Percentiles rank a stretch among this genome's conserved stretches.
Conservation (phyloP, 352 stramenopile species). For the Pythium periplocum region DNA sequence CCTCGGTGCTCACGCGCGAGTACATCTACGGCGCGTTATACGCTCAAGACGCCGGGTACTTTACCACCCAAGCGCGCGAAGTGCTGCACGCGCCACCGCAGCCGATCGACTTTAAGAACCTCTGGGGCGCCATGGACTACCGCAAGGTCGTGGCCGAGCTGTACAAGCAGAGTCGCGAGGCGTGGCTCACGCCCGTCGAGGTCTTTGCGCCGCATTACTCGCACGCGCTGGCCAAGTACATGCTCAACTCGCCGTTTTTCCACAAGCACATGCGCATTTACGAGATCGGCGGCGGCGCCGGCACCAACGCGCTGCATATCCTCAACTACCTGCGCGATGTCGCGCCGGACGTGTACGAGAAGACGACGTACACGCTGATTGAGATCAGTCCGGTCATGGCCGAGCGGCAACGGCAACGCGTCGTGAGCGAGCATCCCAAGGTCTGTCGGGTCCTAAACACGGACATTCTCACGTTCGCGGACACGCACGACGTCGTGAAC, state of each 20-base stretch:
- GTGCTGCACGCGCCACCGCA: conserved; percentile 63
- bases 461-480: conserved; percentile 73
- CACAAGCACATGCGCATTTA: conserved; percentile 51
- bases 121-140: conserved; percentile 77
- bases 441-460: conserved; percentile 74
- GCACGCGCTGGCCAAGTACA: conserved; percentile 83
- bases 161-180: conserved; percentile 67
- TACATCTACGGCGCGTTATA: conserved; percentile 85
- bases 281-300: conserved; percentile 85
- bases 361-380: conserved; percentile 84
- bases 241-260: conserved; percentile 69
- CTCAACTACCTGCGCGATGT: conserved; percentile 79
- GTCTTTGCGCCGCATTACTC: conserved; percentile 88
- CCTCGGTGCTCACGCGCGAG: conserved; percentile 60
- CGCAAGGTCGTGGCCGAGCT: conserved; percentile 49
- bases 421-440: conserved; percentile 48
- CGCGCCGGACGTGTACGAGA: conserved; percentile 71
- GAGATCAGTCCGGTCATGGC: conserved; percentile 88
- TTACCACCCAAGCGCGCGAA: conserved; percentile 65
- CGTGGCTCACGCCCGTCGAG: conserved; percentile 89
- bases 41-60: conserved; percentile 72
- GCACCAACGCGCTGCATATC: conserved; percentile 88
- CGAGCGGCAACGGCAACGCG: conserved; percentile 62
- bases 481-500: conserved; percentile 42
- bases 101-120: conserved; percentile 68